Conservation (phyloP, 148 eudicot species). For the Oxyria digyna region DNA sequence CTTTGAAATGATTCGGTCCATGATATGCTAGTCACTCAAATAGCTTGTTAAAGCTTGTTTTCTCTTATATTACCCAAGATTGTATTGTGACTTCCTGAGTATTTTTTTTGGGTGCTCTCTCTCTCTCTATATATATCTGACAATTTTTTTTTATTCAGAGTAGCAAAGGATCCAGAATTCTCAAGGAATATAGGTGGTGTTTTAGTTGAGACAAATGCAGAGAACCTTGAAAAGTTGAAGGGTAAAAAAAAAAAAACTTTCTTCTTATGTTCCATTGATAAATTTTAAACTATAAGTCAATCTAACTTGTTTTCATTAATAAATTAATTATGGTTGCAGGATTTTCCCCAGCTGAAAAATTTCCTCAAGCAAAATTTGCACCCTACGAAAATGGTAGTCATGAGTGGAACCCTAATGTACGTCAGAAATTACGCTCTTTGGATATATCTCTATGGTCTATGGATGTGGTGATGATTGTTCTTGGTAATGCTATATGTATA, state of each 20-base stretch:
- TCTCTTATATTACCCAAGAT: neutral
- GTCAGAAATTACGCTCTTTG: slow-evolving; percentile 16
- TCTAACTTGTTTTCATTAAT: neutral
- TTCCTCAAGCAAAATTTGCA: slow-evolving; percentile 81
- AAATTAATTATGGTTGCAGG: slow-evolving; percentile 42
- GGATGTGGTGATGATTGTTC: neutral
- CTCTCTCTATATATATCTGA: neutral
- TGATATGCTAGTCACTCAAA: neutral
- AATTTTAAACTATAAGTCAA: neutral
- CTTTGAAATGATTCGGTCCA: neutral
- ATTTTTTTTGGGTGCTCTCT: neutral
- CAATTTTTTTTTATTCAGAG: slow-evolving; percentile 25
- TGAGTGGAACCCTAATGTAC: slow-evolving; percentile 93
- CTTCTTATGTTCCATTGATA: neutral
- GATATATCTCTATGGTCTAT: neutral
- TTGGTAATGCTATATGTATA: neutral
- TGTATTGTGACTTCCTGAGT: neutral
- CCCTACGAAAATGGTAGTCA: slow-evolving; percentile 47
- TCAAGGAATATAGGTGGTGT: slow-evolving; percentile 67
- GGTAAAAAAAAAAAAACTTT: slow-evolving; percentile 23
- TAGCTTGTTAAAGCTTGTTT: neutral
- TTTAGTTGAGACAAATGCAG: slow-evolving; percentile 47
- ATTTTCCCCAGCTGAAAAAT: slow-evolving; percentile 79
- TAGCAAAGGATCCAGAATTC: slow-evolving; percentile 48
- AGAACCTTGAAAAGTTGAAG: slow-evolving; percentile 24